phyloP scores from a whole-genome alignment of 192 early-diverging fungal genomes.

The Gaertneriomyces sp. region DNA sequence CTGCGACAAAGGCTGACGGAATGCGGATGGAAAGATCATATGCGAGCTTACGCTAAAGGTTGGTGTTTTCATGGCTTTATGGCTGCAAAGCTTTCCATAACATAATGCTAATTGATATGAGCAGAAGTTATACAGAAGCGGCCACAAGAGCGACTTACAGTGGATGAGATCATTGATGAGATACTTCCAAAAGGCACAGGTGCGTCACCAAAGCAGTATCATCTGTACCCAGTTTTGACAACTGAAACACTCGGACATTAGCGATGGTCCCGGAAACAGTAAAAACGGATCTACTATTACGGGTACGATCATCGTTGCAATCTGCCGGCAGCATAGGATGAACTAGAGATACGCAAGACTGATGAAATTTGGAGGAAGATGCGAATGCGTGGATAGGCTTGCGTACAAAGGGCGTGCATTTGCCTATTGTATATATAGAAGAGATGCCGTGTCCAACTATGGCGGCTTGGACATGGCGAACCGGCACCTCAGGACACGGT shows the following conservation, averaged over 20 bases:
- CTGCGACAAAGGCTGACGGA: constrained; percentile 32
- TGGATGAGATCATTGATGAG: constrained; percentile 30
- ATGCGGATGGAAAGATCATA: constrained; percentile 37
- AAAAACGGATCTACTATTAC: constrained; percentile 21
- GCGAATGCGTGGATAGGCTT: no score
- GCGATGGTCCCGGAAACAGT: constrained; percentile 28
- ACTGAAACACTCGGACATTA: neutral
- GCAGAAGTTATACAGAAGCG: constrained; percentile 14
- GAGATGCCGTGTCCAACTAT: no score
- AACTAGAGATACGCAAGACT: no score
- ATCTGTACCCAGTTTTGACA: neutral
- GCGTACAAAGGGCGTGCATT: no score
- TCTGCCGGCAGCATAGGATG: neutral
- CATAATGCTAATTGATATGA: neutral
- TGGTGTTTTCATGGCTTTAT: neutral
- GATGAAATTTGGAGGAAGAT: no score
- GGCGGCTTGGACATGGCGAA: no score
- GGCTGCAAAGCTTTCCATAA: neutral
- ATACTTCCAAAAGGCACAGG: constrained; percentile 33
- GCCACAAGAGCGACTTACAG: constrained; percentile 18
- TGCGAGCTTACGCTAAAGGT: constrained; percentile 32
- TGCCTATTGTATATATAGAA: no score
- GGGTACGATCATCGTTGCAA: constrained; percentile 14
- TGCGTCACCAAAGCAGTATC: neutral
- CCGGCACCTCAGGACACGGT: no score